Evolutionary conservation across 1,284 basidiomycete species (phyloP).

Genomic region (Trichosporon asahii): DNA sequence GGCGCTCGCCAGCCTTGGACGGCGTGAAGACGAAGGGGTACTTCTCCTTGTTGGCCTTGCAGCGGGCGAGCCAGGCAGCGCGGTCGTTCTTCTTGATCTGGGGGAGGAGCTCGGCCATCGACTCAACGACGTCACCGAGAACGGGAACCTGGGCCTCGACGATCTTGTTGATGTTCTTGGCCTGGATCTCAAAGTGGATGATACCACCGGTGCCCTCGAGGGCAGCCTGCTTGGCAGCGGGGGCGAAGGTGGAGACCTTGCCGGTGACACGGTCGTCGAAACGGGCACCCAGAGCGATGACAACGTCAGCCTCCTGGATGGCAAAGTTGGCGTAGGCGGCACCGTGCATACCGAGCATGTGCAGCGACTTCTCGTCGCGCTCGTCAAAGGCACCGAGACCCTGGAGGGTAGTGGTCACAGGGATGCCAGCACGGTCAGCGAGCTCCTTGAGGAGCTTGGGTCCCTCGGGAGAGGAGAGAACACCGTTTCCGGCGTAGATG

Average conservation of each 20-base stretch:
- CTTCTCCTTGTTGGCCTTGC: slow-evolving; percentile 76
- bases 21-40: slow-evolving; percentile 89
- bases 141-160: slow-evolving; percentile 91
- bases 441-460: slow-evolving; percentile 79
- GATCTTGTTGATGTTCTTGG: slow-evolving; percentile 99
- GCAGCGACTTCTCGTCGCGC: slow-evolving; percentile 76
- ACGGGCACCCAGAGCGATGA: slow-evolving; percentile 91
- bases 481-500: slow-evolving; percentile 90
- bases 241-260: slow-evolving; percentile 84
- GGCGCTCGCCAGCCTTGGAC: slow-evolving; percentile 62
- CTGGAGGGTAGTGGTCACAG: slow-evolving; percentile 93
- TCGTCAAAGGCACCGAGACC: slow-evolving; percentile 96
- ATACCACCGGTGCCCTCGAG: slow-evolving; percentile 85
- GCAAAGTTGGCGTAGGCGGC: slow-evolving; percentile 95
- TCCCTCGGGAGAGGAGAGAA: slow-evolving; percentile 77
- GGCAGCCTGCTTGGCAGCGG: slow-evolving; percentile 83
- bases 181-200: slow-evolving; percentile 97
- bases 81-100: slow-evolving; percentile 66
- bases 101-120: slow-evolving; percentile 76
- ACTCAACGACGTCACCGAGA: slow-evolving; percentile 86
- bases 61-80: slow-evolving; percentile 75
- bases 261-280: slow-evolving; percentile 99
- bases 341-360: slow-evolving; percentile 99
- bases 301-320: slow-evolving; percentile 95
- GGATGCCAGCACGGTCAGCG: slow-evolving; percentile 82